Percentiles rank a stretch among this genome's conserved stretches.
Evolutionary conservation across 116 monocot species (phyloP).

Genomic region (Phalaenopsis hybrid): DNA sequence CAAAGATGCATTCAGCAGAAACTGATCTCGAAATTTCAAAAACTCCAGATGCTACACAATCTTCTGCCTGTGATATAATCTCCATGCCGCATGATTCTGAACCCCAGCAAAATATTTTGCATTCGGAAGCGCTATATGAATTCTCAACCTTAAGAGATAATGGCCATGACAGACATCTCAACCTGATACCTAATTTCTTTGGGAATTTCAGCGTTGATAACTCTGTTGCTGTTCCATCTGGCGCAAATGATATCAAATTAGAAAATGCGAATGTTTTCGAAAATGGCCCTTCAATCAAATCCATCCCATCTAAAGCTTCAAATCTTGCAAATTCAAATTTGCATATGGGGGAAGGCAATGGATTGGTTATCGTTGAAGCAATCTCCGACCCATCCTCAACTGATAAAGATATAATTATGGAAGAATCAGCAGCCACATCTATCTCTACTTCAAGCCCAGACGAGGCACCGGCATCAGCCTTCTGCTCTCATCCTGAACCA

Average conservation of each 20-base stretch:
- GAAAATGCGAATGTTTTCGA: not conserved
- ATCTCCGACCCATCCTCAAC: too few relatives aligned
- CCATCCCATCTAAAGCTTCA: too few relatives aligned
- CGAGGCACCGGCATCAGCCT: too few relatives aligned
- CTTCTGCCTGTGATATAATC: not conserved
- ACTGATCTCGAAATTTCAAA: not conserved
- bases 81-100: not conserved
- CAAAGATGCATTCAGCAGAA: conserved; percentile 12
- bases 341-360: conserved; percentile 7
- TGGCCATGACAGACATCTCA: conserved; percentile 13
- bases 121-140: not conserved
- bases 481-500: too few relatives aligned
- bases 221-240: not conserved
- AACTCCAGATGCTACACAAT: conserved; percentile 1
- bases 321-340: not conserved
- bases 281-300: too few relatives aligned
- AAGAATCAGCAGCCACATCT: not conserved
- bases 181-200: not conserved
- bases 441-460: not conserved
- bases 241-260: not conserved
- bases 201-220: not conserved
- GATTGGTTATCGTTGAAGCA: not conserved
- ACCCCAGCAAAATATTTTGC: conserved; percentile 1
- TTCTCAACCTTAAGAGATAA: conserved; percentile 14
- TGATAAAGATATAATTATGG: not conserved